A percentile compares a stretch with the other conserved stretches of the same genome.
Conservation (phyloP, 305 asterid species). For the Fraxinus sp. region DNA sequence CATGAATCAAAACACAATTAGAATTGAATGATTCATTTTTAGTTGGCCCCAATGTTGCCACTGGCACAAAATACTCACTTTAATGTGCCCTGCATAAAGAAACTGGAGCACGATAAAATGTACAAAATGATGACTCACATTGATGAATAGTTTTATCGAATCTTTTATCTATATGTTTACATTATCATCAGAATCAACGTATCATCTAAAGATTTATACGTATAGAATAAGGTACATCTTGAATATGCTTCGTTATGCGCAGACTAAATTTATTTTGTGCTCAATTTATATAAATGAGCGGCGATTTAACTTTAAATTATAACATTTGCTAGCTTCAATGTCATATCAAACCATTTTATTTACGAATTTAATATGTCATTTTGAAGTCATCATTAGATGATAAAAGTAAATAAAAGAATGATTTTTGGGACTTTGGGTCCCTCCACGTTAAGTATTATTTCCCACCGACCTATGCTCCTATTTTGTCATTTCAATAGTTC, state of each 20-base stretch:
- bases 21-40: neutral
- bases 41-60: neutral
- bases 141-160: neutral
- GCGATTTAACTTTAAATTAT: neutral
- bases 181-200: neutral
- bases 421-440: constrained; percentile 28
- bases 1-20: neutral
- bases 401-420: constrained; percentile 26
- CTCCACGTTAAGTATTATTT: constrained; percentile 25
- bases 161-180: neutral
- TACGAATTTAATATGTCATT: neutral
- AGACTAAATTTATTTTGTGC: neutral
- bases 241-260: neutral
- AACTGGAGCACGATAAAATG: neutral
- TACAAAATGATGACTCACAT: neutral
- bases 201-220: neutral
- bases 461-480: constrained; percentile 26
- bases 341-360: neutral
- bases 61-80: neutral
- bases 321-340: neutral
- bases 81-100: neutral
- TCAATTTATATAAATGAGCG: neutral
- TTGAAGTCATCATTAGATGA: constrained; percentile 20
- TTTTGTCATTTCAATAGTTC: constrained; percentile 11
- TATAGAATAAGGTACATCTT: neutral